A percentile compares a stretch with the other conserved stretches of the same genome.
Conservation (phyloP, 225 moss, liverwort and hornwort species). For the Takakia lepidozioides region DNA sequence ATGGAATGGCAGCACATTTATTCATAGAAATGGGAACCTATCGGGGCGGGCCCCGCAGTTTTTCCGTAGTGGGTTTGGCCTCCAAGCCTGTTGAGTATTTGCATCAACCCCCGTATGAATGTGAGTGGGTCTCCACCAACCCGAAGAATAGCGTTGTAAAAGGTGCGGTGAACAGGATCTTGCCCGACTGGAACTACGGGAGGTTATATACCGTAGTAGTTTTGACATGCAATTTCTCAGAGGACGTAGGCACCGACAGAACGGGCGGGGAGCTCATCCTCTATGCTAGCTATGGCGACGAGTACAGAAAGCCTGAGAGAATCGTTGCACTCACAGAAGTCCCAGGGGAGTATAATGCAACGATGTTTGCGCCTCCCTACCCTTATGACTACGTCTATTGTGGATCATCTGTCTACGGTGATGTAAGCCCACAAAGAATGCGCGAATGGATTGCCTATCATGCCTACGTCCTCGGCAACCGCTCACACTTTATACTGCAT, state of each 20-base stretch:
- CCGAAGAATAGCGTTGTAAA: neutral
- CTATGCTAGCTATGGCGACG: slow-evolving; percentile 42
- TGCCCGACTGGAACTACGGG: slow-evolving; percentile 59
- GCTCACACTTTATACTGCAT: slow-evolving; percentile 55
- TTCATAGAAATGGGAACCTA: slow-evolving; percentile 59
- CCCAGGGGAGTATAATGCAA: slow-evolving; percentile 32
- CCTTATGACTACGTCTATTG: slow-evolving; percentile 53
- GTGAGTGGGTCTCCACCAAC: slow-evolving; percentile 23
- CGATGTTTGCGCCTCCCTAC: slow-evolving; percentile 20
- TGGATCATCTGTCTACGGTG: slow-evolving; percentile 47
- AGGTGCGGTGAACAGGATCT: slow-evolving; percentile 15
- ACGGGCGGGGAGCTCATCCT: slow-evolving; percentile 37
- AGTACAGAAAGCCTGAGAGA: slow-evolving; percentile 21
- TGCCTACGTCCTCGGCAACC: slow-evolving; percentile 26
- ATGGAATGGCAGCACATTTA: slow-evolving; percentile 40
- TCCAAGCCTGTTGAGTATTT: slow-evolving; percentile 28
- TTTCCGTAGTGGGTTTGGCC: slow-evolving; percentile 43
- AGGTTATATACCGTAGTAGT: slow-evolving; percentile 54
- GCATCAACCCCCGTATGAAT: slow-evolving; percentile 22
- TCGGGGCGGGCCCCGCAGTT: slow-evolving; percentile 23
- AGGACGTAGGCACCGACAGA: slow-evolving; percentile 21
- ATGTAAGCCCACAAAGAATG: slow-evolving; percentile 48
- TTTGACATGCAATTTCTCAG: slow-evolving; percentile 32
- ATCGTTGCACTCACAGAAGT: slow-evolving; percentile 23
- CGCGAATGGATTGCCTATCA: slow-evolving; percentile 64